Base-by-base conservation (phyloP, 768 basidiomycete species). In the Auriscalpium vulgare region DNA sequence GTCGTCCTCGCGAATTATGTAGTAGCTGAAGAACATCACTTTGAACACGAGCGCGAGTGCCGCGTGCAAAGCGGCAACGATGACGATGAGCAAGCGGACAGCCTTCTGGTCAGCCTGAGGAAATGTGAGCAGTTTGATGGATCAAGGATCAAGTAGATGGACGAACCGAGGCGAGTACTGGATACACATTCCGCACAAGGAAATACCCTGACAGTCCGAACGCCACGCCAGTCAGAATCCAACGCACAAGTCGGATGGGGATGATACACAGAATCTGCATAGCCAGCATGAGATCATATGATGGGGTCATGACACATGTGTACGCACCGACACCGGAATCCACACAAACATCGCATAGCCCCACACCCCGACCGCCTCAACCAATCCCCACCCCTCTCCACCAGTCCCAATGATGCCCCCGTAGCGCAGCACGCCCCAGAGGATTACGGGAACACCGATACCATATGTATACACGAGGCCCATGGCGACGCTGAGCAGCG, bases 381-480 rank as follows among this genome's bases (percentile, higher is more conserved):
- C 81, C 3, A 95, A 75, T 48, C 87, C 84, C 87, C 95, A 97
- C 9, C 56, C 56, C 63, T 93, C 91, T 1, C 88, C 86, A n/a
- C 13, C 19, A 8, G 38, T 45, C 7, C 37, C 51, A 17, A 54
- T 14, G 0, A 94, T 86, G 6, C 92, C 93, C 9, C 94, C 64
- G 67, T 94, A 99, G 37, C 89, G 75, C 62, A 97, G 76, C 3
- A 81, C 83, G 0, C 85, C 73, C 95, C 97, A 99, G 5, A 98
- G 75, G 14, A 87, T 64, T 0, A 91, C 71, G 0, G 97, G 97
- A 1, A 95, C 67, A 3, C 78, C 88, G 0, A 99, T 74, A 2
- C 88, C 92, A 67, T 98, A 98, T 21, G 82, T 68, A 68, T 99
- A 99, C 50, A 94, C 89, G 16, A 95, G 73, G 1, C 86, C 80